phyloP scores from a whole-genome alignment of 495 filamentous ascomycete species.

The Immersiella caudata region DNA sequence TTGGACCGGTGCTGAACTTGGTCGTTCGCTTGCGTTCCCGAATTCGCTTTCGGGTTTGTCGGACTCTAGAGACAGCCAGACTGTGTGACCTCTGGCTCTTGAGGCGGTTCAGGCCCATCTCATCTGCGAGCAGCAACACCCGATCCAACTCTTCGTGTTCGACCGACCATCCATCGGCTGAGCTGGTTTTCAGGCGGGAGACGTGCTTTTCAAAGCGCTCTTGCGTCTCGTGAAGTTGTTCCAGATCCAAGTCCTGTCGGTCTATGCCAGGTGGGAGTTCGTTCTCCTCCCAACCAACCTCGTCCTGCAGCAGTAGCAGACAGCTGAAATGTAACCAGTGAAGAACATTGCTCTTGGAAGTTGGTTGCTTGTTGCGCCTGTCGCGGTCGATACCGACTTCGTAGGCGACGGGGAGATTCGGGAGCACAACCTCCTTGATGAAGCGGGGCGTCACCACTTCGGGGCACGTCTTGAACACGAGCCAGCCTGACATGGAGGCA shows the following conservation, averaged over 20 bases:
- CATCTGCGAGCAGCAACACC: slow-evolving; percentile 22
- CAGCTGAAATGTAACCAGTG: slow-evolving; percentile 27
- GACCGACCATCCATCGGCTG: slow-evolving; percentile 20
- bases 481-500: slow-evolving; percentile 25
- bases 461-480: slow-evolving; percentile 14
- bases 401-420: slow-evolving; percentile 31
- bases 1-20: slow-evolving; percentile 24
- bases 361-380: slow-evolving; percentile 20
- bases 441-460: slow-evolving; percentile 5
- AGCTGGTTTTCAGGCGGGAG: slow-evolving; percentile 23
- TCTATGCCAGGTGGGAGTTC: background rate
- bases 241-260: background rate
- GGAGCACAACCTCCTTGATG: slow-evolving; percentile 27
- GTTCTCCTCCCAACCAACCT: slow-evolving; percentile 15
- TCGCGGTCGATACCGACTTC: slow-evolving; percentile 23
- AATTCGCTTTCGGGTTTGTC: slow-evolving; percentile 15
- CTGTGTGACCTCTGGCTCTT: slow-evolving; percentile 16
- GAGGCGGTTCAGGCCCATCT: slow-evolving; percentile 21
- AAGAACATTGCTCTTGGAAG: slow-evolving; percentile 24
- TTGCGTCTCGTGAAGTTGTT: slow-evolving; percentile 9
- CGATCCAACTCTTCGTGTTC: slow-evolving; percentile 26
- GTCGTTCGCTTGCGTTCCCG: slow-evolving; percentile 19
- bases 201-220: slow-evolving; percentile 24
- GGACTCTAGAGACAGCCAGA: slow-evolving; percentile 14
- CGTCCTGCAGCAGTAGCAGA: slow-evolving; percentile 24